Evolutionary conservation across 2,329 filamentous ascomycete genomes (phyloP).

Genomic region (Furcasterigmium sp.): DNA sequence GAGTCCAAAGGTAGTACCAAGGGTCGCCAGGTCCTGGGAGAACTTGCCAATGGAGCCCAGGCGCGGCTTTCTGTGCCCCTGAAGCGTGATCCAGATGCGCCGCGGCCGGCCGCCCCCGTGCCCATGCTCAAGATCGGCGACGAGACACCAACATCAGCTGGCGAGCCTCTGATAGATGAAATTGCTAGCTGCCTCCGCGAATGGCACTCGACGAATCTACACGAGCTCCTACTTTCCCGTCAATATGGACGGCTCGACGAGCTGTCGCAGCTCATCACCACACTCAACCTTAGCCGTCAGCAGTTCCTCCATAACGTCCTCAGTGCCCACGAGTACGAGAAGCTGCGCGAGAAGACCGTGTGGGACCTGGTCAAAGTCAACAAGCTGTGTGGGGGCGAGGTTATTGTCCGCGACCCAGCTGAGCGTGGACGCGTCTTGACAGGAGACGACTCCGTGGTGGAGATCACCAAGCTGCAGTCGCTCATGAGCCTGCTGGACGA

Average conservation of each 20-base stretch:
- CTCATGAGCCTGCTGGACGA: constrained; percentile 92
- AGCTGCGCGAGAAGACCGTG: constrained; percentile 80
- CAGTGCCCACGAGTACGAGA: constrained; percentile 76
- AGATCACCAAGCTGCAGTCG: constrained; percentile 86
- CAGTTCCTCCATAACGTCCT: constrained; percentile 93
- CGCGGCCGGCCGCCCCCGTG: constrained; percentile 84
- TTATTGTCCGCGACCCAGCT: constrained; percentile 87
- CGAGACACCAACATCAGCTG: constrained; percentile 83
- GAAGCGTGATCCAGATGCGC: constrained; percentile 59
- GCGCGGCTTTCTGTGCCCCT: constrained; percentile 41
- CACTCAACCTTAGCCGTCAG: constrained; percentile 78
- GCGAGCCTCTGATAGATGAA: constrained; percentile 92
- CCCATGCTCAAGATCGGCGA: constrained; percentile 98
- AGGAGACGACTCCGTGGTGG: constrained; percentile 86
- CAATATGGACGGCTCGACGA: constrained; percentile 78
- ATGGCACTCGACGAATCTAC: constrained; percentile 97
- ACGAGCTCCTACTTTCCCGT: constrained; percentile 79
- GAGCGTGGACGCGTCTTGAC: constrained; percentile 82
- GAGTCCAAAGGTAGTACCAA: constrained; percentile 6
- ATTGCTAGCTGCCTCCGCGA: constrained; percentile 94
- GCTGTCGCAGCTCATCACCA: constrained; percentile 72
- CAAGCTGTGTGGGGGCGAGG: constrained; percentile 87
- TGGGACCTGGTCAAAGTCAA: constrained; percentile 95
- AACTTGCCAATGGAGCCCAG: constrained; percentile 32
- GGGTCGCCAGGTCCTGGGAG: constrained; percentile 17